Evolutionary conservation across 1,139 yeast species (phyloP), one percentile per base, ranked within the genome.

Genomic region (Geotrichum histeridarum): DNA sequence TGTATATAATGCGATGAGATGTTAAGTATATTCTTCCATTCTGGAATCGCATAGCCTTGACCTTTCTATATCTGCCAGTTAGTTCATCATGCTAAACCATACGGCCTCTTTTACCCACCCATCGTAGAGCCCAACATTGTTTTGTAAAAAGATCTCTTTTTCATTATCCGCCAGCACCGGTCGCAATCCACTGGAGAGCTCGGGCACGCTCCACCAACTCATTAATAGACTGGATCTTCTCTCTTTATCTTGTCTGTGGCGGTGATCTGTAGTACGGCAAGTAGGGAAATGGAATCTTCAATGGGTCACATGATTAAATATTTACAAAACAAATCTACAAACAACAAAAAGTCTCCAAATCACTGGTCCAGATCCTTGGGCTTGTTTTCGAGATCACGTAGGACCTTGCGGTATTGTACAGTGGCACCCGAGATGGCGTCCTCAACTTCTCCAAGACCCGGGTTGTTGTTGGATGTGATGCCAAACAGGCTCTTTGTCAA

Each of bases 21-120:
- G 98, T 90, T 48, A 93, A 71, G 64, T 90, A 91, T 0, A 86
- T 65, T 42, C 96, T 73, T 0, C 98, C 98, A 59, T 78, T 73
- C 65, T 88, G 96, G 56, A 83, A 80, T 35, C 79, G 74, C 1
- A 72, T 53, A 18, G 87, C 78, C 70, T 87, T 87, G 62, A 74
- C 74, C 56, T 80, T 80, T 22, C 90, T 93, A 4, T 42, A 14
- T 17, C 8, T 41, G 12, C 18, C 7, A 4, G 12, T n/a, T 41
- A 22, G n/a, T 12, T 12, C 18, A 17, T 41, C 15, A 2, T 15
- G 43, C 4, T 11, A 7, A 12, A 30, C 5, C 33, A 33, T 37
- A 17, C 8, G n/a, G 32, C 12, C 18, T 14, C 8, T 12, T 41
- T 12, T 41, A 27, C 61, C 47, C 38, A 65, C 64, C 70, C 73